Conservation (phyloP, 2,329 filamentous ascomycete genomes). For the Fusarium brevicatenulatum region DNA sequence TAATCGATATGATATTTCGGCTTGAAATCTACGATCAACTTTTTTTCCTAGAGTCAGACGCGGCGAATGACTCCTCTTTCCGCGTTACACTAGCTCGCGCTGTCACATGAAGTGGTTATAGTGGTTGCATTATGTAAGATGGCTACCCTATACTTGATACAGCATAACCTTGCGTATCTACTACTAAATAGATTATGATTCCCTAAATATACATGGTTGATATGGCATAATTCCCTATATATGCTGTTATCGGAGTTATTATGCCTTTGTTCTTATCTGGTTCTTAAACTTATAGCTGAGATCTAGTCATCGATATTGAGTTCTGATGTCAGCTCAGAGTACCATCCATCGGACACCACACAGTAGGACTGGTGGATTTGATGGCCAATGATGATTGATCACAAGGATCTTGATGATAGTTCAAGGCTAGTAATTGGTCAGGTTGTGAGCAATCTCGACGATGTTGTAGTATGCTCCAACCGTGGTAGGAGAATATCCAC, state of each 20-base stretch:
- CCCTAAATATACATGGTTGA: background rate
- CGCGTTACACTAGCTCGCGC: constrained; percentile 28
- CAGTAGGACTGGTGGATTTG: accelerated
- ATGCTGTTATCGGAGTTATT: no score
- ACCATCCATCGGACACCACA: background rate
- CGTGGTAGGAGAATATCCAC: background rate
- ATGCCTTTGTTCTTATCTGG: no score
- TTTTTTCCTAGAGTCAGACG: constrained; percentile 19
- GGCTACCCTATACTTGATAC: constrained; percentile 6
- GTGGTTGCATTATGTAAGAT: background rate
- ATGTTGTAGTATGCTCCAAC: background rate
- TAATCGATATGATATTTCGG: background rate
- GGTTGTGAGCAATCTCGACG: background rate
- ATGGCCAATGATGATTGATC: background rate
- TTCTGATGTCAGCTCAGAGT: constrained; percentile 1
- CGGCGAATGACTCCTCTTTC: constrained; percentile 32
- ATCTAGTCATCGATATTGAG: background rate
- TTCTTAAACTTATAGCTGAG: background rate
- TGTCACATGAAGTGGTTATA: constrained; percentile 26
- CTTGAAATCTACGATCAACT: constrained; percentile 1
- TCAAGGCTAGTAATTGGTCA: no score
- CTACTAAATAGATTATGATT: background rate
- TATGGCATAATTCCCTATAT: background rate
- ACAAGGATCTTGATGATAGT: no score
- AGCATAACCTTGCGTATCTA: background rate